Base-by-base conservation (phyloP, 139 green algal genomes). In the Ettlia oleoabundans region DNA sequence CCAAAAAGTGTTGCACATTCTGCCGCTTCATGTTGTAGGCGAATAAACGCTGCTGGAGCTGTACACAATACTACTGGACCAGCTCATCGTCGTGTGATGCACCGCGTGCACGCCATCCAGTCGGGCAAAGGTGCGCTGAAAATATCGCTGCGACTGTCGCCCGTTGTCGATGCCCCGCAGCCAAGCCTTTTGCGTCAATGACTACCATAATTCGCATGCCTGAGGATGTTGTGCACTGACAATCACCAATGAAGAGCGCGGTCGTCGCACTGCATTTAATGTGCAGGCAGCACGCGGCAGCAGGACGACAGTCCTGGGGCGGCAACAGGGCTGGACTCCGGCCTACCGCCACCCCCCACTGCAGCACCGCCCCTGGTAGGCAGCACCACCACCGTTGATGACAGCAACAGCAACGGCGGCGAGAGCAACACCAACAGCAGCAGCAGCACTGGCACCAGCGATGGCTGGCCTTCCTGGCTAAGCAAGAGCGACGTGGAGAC, bases 401-500 rank as follows among this genome's bases (percentile, higher is more conserved):
- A 24, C 47, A 65, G 30, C 47, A 13, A 61, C 58, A 6, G 22
- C 76, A 47, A 37, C 30, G 21, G 21, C 61, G 43, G 51, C 42
- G 38, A n/a, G 41, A 76, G n/a, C 53, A 7, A 18, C 38, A 66
- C 51, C 55, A 63, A 51, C 64, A 80, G 58, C 61, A 41, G 61
- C 61, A 58, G n/a, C 38, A 38, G 53, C 35, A 10, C 33, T 7
- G 40, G 42, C 38, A 40, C 26, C 53, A 32, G 28, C 53, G 58
- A 67, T 52, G 58, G 73, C 73, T 80, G 73, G 73, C 79, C 72
- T 41, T 38, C 77, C 33, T 88, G 84, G 80, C 43, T 88, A n/a
- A 93, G 82, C 78, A 95, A 93, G 43, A 96, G 98, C 41, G 96
- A 99, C 76, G 76, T 96, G 1, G 63, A 94, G 19, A 99, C 96